Base-by-base conservation (phyloP, 441 rosid species). In the Omphalea diandra region DNA sequence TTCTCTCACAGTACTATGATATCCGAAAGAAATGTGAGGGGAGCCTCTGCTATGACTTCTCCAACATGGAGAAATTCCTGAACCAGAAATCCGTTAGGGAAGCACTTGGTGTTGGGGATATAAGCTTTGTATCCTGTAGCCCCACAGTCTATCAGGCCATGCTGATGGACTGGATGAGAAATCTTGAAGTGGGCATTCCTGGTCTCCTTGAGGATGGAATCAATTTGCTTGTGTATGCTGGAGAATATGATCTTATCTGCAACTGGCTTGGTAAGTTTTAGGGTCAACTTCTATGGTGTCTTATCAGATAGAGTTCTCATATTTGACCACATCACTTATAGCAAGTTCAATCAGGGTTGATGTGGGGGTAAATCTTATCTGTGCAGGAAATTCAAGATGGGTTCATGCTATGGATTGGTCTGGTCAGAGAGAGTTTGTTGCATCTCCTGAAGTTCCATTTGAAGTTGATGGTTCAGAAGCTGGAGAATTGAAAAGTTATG, bases 201-300 rank as follows among this genome's bases (percentile, higher is more conserved):
- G 71, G 80, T 4, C 96, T 94, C 63, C 93, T 94, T 31, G 93
- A 92, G 81, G 98, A 92, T 65, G 98, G 97, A 70, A 79, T 95
- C 75, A 82, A 85, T 74, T 74, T 95, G 82, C 99, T 92, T 43
- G 85, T 95, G 35, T 95, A 95, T 54, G 97, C 98, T 0, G 97
- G 99, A 72, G 99, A 95, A 73, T 95, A 95, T 66, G 99, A 95
- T 85, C 96, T 95, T 75, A 95, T 95, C 79, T 95, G 99, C 88
- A 95, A 92, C 72, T 89, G 98, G 97, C 92, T 95, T 22, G 98
- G 99, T 94, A 76, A 75, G 84, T 59, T 69, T 49, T 49, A 0
- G 1, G 14, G 3, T 22, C 49, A 22, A 40, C 24, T 35, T 24
- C 40, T 15, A 3, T 22, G 0, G 38, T 15, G 24, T 40, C 10